phyloP scores from a whole-genome alignment of 2,329 filamentous ascomycete genomes.

The Fusarium tricinctum region DNA sequence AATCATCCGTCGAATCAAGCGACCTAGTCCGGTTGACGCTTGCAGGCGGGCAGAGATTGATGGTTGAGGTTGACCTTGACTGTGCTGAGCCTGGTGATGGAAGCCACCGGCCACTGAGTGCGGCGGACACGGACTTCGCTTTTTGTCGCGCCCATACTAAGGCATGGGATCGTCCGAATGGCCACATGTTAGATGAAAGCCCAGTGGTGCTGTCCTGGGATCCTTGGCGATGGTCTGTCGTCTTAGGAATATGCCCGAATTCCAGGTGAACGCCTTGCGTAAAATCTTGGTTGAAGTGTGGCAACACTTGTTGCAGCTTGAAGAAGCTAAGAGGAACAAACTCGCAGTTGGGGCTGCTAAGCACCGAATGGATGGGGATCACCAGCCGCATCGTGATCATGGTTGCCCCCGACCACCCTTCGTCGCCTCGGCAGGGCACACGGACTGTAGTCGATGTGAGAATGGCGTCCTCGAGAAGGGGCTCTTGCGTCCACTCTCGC shows the following conservation, averaged over 20 bases:
- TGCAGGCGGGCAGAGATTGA: constrained; percentile 44
- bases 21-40: constrained; percentile 28
- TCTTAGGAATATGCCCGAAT: constrained; percentile 64
- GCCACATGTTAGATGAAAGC: constrained; percentile 34
- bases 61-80: constrained; percentile 47
- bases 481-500: constrained; percentile 59
- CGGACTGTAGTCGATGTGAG: constrained; percentile 61
- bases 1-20: constrained; percentile 36
- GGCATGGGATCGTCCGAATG: constrained; percentile 24
- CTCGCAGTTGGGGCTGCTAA: constrained; percentile 65
- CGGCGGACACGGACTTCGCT: constrained; percentile 24
- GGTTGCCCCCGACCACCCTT: constrained; percentile 39
- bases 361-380: constrained; percentile 70
- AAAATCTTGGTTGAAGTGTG: constrained; percentile 71
- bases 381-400: constrained; percentile 72
- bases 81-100: constrained; percentile 31
- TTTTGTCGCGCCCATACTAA: constrained; percentile 2
- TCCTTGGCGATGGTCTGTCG: constrained; percentile 16
- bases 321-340: constrained; percentile 76
- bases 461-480: constrained; percentile 62
- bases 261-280: constrained; percentile 72
- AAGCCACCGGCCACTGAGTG: too few relatives aligned
- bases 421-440: constrained; percentile 55
- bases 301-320: constrained; percentile 74
- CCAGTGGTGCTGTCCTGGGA: constrained; percentile 8